Percentiles rank a stretch among this genome's conserved stretches.
Evolutionary conservation across 495 filamentous ascomycete species (phyloP).

Genomic region (Trichoderma gamsii): DNA sequence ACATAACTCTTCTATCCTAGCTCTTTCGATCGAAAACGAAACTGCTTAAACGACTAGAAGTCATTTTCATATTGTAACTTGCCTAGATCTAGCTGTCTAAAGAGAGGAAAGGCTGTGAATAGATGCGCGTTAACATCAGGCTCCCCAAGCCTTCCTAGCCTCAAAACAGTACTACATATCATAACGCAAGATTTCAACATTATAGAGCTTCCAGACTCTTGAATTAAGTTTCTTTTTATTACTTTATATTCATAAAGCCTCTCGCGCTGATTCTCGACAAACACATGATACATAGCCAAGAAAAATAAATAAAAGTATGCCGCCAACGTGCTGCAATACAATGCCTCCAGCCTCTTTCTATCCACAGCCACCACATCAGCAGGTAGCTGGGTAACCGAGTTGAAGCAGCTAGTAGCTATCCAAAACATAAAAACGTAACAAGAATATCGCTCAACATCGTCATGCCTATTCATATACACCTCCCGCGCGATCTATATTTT

Average conservation of each 20-base stretch:
- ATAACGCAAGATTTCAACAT: no score
- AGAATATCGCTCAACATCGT: background rate
- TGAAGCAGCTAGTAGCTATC: background rate
- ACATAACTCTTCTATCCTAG: no score
- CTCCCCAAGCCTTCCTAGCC: no score
- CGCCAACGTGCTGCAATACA: background rate
- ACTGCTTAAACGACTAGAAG: no score
- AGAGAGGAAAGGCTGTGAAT: no score
- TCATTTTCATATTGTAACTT: no score
- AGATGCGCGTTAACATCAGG: no score
- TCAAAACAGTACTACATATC: no score
- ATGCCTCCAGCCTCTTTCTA: background rate
- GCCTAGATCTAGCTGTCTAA: no score
- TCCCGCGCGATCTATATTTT: constrained; percentile 16
- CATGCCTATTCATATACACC: constrained; percentile 11
- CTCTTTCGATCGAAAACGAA: no score
- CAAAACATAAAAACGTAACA: background rate
- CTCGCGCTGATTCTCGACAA: background rate
- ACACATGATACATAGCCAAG: background rate
- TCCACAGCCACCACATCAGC: background rate
- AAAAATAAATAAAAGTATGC: background rate
- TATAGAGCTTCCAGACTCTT: background rate
- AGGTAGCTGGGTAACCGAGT: no score
- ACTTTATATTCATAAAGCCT: background rate
- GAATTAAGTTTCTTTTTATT: background rate